These are phyloP conservation scores for Verbascum thapsus DNA, from an alignment of 257 asterid genomes.

Conservation along the genomic window DNA sequence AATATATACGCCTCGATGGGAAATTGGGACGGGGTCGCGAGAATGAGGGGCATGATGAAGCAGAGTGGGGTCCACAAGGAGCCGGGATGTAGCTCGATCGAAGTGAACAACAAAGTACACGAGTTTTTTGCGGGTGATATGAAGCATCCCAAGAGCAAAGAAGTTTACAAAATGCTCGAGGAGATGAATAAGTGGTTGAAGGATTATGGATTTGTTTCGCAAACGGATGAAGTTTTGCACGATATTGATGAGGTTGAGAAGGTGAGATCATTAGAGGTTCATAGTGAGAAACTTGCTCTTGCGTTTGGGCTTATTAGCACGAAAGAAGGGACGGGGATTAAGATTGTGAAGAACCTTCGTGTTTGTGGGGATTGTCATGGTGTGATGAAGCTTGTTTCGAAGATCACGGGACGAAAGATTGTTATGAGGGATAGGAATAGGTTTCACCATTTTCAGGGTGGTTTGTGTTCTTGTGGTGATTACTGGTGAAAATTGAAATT, in stretches of 20 bases:
- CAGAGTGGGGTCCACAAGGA: slow-evolving; percentile 50
- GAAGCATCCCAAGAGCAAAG: slow-evolving; percentile 45
- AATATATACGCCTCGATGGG: slow-evolving; percentile 52
- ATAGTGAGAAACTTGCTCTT: slow-evolving; percentile 55
- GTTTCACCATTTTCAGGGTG: slow-evolving; percentile 55
- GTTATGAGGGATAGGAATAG: slow-evolving; percentile 55
- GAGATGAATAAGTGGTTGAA: slow-evolving; percentile 41
- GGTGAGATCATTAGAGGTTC: slow-evolving; percentile 46
- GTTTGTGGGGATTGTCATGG: slow-evolving; percentile 54
- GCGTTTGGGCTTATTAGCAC: slow-evolving; percentile 59
- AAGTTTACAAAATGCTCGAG: slow-evolving; percentile 47
- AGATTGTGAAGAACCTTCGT: slow-evolving; percentile 50
- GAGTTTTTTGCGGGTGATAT: slow-evolving; percentile 59
- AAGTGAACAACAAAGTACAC: slow-evolving; percentile 48
- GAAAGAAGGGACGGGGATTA: slow-evolving; percentile 43
- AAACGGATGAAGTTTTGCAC: slow-evolving; percentile 41
- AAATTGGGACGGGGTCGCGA: slow-evolving; percentile 54
- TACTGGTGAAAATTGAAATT: slow-evolving; percentile 54
- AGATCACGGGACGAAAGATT: slow-evolving; percentile 45
- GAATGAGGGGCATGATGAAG: slow-evolving; percentile 49
- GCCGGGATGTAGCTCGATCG: slow-evolving; percentile 60
- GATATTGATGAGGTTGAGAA: slow-evolving; percentile 43
- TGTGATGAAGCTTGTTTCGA: slow-evolving; percentile 46
- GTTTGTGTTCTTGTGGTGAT: slow-evolving; percentile 57
- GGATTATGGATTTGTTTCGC: slow-evolving; percentile 36